phyloP scores from a whole-genome alignment of 371 early-diverging fungal species.

The Mortierella sp. region DNA sequence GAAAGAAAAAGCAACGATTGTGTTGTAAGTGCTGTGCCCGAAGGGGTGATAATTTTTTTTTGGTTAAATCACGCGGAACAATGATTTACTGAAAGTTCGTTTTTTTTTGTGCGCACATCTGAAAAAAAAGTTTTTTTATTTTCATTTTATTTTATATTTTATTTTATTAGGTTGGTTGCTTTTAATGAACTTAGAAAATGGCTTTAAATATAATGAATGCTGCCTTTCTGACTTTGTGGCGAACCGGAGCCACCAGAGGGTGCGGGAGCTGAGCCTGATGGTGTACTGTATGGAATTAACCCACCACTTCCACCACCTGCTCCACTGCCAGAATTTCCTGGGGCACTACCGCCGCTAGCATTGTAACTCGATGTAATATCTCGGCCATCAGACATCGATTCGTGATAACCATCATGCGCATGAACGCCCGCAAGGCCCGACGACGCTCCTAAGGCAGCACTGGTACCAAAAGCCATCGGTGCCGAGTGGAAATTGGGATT shows the following conservation, averaged over 20 bases:
- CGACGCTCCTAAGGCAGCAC: slow-evolving; percentile 39
- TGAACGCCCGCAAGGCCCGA: slow-evolving; percentile 42
- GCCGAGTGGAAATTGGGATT: slow-evolving; percentile 48
- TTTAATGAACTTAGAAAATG: no score
- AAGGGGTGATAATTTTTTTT: no score
- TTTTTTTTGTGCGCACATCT: no score
- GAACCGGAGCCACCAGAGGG: slow-evolving; percentile 45
- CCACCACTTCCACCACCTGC: slow-evolving; percentile 24
- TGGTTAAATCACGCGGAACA: no score
- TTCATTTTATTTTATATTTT: no score
- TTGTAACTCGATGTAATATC: slow-evolving; percentile 44
- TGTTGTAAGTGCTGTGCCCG: no score
- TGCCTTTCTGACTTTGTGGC: slow-evolving; percentile 55
- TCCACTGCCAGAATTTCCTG: slow-evolving; percentile 21
- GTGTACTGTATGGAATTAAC: slow-evolving; percentile 28
- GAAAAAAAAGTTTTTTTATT: no score
- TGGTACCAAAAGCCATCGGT: slow-evolving; percentile 55
- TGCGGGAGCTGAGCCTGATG: slow-evolving; percentile 20
- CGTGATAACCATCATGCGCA: slow-evolving; percentile 49
- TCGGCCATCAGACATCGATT: slow-evolving; percentile 49
- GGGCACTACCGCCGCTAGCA: slow-evolving; percentile 40
- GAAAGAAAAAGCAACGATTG: no score
- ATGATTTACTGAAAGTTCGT: no score
- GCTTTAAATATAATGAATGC: slow-evolving; percentile 55
- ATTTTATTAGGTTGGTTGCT: no score